Evolutionary conservation across 2,329 filamentous ascomycete species (phyloP), one percentile per base, ranked within the genome.

Genomic region (Fusarium mangiferae): DNA sequence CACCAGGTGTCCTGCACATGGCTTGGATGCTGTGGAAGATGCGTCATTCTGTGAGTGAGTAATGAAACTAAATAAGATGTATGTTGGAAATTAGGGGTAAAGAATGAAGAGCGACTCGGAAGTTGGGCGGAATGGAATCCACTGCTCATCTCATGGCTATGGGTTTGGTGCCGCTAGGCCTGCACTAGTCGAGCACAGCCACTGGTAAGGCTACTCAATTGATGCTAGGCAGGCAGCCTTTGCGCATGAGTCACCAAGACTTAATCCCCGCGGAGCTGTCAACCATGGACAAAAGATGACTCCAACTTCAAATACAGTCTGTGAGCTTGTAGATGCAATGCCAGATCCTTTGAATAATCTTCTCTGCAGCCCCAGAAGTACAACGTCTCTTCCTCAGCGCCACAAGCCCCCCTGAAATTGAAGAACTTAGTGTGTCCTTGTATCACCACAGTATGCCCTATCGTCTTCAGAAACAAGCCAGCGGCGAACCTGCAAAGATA

Each of bases 41-140:
- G 0, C 0, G 14, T 0, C 22, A 42, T 42, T n/a, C 20, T 42
- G 22, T 41, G 22, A 9, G 13, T n/a, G 39, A 14, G 13, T n/a
- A 14, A n/a, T 5, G 1, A 4, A 15, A 41, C n/a, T 41, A 8
- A 14, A 14, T 41, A 0, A 6, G 39, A n/a, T n/a, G 2, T 41
- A 41, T 10, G 1, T 1, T 41, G 39, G 22, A 15, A 4, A 13
- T 41, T n/a, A 15, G 1, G 5, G 39, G 39, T 41, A 9, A 1
- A 41, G 22, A n/a, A 41, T 39, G 18, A 18, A 18, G 17, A 17
- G 10, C 6, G 30, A 33, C 12, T 33, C 20, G 36, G 36, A 38
- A 39, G 18, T 39, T 12, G 36, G 18, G 42, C 44, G 24, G 44
- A 45, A 45, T 20, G 26, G 24, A 12, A 26, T 45, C 17, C 42